These are phyloP conservation scores for Nicotiana sylvestris DNA, from an alignment of 257 asterid species.

Conservation along the genomic window DNA sequence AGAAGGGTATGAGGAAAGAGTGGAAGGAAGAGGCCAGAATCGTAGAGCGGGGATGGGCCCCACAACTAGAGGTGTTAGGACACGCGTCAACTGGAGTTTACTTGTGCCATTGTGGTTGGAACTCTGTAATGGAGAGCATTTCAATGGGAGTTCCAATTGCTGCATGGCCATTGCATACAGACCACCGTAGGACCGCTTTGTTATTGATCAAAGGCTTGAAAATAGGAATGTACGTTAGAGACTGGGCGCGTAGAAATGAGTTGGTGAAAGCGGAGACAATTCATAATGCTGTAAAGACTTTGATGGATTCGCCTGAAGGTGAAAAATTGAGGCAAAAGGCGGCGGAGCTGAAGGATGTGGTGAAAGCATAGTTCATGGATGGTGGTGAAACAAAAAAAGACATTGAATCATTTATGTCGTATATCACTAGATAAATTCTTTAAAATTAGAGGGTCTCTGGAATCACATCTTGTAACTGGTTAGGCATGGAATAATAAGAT, in stretches of 20 bases:
- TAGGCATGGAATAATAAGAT: no score
- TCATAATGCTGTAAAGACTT: constrained; percentile 12
- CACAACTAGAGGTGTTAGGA: constrained; percentile 28
- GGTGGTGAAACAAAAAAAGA: no score
- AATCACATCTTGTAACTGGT: no score
- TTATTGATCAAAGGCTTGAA: no score
- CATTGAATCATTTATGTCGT: no score
- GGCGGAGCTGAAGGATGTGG: constrained; percentile 12
- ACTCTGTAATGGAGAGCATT: constrained; percentile 40
- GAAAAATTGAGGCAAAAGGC: constrained; percentile 34
- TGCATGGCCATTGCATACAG: constrained; percentile 50
- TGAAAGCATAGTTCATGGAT: no score
- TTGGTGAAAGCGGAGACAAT: no score
- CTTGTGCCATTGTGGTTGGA: constrained; percentile 43
- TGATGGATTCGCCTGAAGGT: constrained; percentile 48
- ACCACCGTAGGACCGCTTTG: constrained; percentile 38
- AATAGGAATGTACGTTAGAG: no score
- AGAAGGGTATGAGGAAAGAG: neutral
- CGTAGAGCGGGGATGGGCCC: constrained; percentile 39
- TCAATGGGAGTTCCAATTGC: constrained; percentile 40
- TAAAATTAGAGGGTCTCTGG: no score
- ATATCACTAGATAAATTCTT: no score
- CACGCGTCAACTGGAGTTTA: constrained; percentile 35
- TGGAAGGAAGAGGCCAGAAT: constrained; percentile 23
- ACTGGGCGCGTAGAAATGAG: neutral